phyloP scores from a whole-genome alignment of 2,329 filamentous ascomycete genomes.

The Botryotinia narcissicola region DNA sequence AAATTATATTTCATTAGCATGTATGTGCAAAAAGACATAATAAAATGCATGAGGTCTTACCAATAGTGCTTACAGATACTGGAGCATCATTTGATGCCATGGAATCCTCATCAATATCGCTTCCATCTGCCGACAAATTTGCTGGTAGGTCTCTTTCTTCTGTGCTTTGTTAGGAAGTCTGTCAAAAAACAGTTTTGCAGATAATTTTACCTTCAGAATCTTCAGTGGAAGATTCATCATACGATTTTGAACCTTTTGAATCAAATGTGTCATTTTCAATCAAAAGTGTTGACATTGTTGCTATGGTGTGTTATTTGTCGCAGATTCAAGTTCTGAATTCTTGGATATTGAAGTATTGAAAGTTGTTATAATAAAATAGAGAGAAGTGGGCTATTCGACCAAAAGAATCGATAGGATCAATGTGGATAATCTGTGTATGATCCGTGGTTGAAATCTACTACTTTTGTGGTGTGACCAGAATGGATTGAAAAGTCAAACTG shows the following conservation, averaged over 20 bases:
- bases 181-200: accelerated
- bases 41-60: neutral
- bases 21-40: neutral
- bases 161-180: neutral
- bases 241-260: neutral
- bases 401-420: neutral
- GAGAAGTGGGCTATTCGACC: neutral
- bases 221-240: neutral
- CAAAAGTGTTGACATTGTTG: neutral
- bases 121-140: neutral
- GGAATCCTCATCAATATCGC: neutral
- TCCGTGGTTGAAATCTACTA: neutral
- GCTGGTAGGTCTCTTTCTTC: neutral
- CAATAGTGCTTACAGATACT: neutral
- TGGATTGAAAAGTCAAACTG: neutral
- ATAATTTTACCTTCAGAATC: neutral
- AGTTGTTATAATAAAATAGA: no score
- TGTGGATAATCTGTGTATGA: neutral
- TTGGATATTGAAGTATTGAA: neutral
- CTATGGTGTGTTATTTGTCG: neutral
- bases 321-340: neutral
- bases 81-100: neutral
- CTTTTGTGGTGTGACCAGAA: neutral
- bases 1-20: neutral
- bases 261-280: neutral